Conservation (phyloP, 108 stramenopile genomes). For the Schizochytrium sp. region DNA sequence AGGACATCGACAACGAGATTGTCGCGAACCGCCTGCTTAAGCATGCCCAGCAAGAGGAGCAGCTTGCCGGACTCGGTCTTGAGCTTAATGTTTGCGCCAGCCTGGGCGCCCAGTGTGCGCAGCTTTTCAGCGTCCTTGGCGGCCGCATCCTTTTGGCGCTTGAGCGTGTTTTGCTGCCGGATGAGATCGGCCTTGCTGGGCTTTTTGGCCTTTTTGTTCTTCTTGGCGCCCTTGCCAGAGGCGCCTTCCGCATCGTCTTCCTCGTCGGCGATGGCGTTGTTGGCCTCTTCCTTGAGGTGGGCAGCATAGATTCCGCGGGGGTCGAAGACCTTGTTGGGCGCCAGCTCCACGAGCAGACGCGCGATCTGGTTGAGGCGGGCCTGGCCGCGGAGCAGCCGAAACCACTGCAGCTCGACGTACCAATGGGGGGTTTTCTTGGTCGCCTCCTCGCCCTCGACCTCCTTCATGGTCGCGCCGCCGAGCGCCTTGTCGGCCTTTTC, state of each 20-base stretch:
- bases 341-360: conserved; percentile 41
- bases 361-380: conserved; percentile 11
- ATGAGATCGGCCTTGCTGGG: not conserved
- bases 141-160: conserved; percentile 52
- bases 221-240: conserved; percentile 52
- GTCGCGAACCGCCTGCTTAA: conserved; percentile 20
- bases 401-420: conserved; percentile 49
- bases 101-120: not conserved
- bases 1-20: conserved; percentile 56
- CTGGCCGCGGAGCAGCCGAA: conserved; percentile 20
- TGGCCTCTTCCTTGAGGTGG: conserved; percentile 21
- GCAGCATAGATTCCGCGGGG: not conserved
- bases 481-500: conserved; percentile 48
- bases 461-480: conserved; percentile 59
- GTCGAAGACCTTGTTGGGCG: conserved; percentile 42
- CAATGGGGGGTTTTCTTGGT: conserved; percentile 66
- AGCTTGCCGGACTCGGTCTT: conserved; percentile 37
- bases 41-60: not conserved
- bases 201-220: conserved; percentile 52
- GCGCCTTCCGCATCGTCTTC: conserved; percentile 43
- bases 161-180: not conserved
- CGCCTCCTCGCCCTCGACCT: conserved; percentile 78
- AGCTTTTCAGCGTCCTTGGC: conserved; percentile 62
- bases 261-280: not conserved
- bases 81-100: conserved; percentile 9